Evolutionary conservation across 1,284 basidiomycete species (phyloP).

Genomic region (Ceratobasidium sp.): DNA sequence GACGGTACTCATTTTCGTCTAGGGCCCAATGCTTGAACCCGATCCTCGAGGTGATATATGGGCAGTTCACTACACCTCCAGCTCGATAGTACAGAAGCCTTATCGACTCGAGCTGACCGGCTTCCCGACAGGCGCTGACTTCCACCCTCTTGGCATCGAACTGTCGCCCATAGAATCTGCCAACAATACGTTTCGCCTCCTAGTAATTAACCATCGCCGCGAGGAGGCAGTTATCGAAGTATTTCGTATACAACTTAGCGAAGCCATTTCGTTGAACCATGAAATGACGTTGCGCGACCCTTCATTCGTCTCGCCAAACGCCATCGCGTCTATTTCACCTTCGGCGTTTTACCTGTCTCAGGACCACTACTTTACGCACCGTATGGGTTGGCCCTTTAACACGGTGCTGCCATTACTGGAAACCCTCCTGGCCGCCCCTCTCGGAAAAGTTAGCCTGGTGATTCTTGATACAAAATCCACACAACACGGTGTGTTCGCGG

Average conservation of each 20-base stretch:
- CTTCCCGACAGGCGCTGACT: constrained; percentile 65
- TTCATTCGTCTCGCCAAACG: constrained; percentile 73
- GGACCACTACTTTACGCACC: constrained; percentile 76
- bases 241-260: constrained; percentile 64
- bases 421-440: constrained; percentile 67
- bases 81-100: constrained; percentile 33
- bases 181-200: constrained; percentile 65
- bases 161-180: constrained; percentile 62
- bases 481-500: constrained; percentile 1
- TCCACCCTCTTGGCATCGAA: constrained; percentile 72
- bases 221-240: constrained; percentile 72
- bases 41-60: constrained; percentile 66
- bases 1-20: neutral
- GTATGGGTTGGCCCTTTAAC: constrained; percentile 66
- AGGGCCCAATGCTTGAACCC: constrained; percentile 68
- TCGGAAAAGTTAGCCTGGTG: constrained; percentile 67
- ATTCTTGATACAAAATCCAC: constrained; percentile 47
- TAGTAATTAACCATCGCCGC: constrained; percentile 75
- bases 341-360: constrained; percentile 76
- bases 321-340: constrained; percentile 71
- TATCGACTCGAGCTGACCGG: constrained; percentile 57
- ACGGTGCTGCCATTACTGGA: constrained; percentile 66
- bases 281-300: constrained; percentile 69
- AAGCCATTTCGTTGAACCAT: constrained; percentile 46
- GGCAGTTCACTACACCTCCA: constrained; percentile 49